Evolutionary conservation across 2,329 filamentous ascomycete species (phyloP), one percentile per base, ranked within the genome.

Genomic region (Xylariales sp.): DNA sequence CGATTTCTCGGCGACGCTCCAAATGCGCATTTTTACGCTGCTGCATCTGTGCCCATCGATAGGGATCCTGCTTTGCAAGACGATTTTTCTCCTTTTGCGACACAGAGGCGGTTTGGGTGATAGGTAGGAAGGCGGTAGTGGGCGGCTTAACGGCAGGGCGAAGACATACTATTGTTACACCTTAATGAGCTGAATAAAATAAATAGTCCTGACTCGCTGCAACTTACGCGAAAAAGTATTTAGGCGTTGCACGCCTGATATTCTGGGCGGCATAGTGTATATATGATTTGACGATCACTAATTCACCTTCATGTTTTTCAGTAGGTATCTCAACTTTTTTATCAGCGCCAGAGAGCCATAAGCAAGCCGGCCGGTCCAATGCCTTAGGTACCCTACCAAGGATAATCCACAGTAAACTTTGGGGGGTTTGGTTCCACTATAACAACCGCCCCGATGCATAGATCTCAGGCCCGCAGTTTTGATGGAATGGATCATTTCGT

Each of bases 21-120:
- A 95, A 79, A 77, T 97, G 97, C 72, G 91, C 93, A 10, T 91
- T 89, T 80, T 95, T 97, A 69, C 93, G 90, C 78, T 94, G 93
- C 75, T 91, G 88, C 39, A 93, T 90, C 80, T 97, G 93, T 3
- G 91, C 91, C 80, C 91, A 88, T 67, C 90, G 86, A 78, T 97
- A 97, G 0, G 94, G 94, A 75, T 98, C 93, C 77, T 89, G 87
- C 78, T 91, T 89, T 67, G 87, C 87, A 70, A 87, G 85, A 68
- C 87, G 86, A 78, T 89, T 89, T 81, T 87, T 87, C 72, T 92
- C 87, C 72, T 88, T 85, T 59, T 82, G 81, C 46, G 89, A 88
- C 28, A 90, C 78, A 72, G 87, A 88, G 57, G 91, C 90, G 69
- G 88, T 87, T 72, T 93, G 89, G 28, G 75, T 78, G 73, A 87